These are phyloP conservation scores for Cnidoscolus chayamansa DNA, from an alignment of 441 rosid genomes.

Conservation along the genomic window DNA sequence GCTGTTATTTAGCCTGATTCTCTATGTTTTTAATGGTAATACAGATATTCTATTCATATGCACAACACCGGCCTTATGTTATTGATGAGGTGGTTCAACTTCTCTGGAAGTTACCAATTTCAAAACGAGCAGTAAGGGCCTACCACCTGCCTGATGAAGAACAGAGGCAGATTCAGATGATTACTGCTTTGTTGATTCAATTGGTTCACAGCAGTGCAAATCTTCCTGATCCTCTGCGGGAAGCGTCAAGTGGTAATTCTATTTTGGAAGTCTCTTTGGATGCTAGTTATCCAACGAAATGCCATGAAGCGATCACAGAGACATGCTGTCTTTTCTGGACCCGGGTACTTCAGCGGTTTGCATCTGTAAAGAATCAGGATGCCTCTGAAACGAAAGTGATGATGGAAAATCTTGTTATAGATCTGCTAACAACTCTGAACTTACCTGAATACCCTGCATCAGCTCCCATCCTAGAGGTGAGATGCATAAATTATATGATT, in stretches of 20 bases:
- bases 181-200: slow-evolving; percentile 90
- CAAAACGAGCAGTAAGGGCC: slow-evolving; percentile 80
- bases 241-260: slow-evolving; percentile 56
- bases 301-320: slow-evolving; percentile 85
- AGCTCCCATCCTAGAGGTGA: slow-evolving; percentile 92
- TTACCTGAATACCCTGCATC: slow-evolving; percentile 97
- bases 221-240: slow-evolving; percentile 80
- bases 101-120: slow-evolving; percentile 83
- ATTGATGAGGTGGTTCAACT: slow-evolving; percentile 86
- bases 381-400: slow-evolving; percentile 87
- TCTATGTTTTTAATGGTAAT: slow-evolving; percentile 23
- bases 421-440: slow-evolving; percentile 83
- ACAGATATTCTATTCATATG: slow-evolving; percentile 87
- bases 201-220: slow-evolving; percentile 88
- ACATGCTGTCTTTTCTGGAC: slow-evolving; percentile 97
- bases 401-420: slow-evolving; percentile 92
- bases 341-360: slow-evolving; percentile 88
- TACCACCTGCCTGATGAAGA: slow-evolving; percentile 98
- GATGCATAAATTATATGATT: slow-evolving; percentile 17
- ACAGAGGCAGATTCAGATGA: slow-evolving; percentile 97
- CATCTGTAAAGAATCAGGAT: slow-evolving; percentile 87
- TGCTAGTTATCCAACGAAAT: slow-evolving; percentile 58
- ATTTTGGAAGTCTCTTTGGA: slow-evolving; percentile 70
- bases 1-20: slow-evolving; percentile 6
- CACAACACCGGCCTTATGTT: slow-evolving; percentile 82